Base-by-base conservation (phyloP, 257 asterid species). In the Solanum peruvianum region DNA sequence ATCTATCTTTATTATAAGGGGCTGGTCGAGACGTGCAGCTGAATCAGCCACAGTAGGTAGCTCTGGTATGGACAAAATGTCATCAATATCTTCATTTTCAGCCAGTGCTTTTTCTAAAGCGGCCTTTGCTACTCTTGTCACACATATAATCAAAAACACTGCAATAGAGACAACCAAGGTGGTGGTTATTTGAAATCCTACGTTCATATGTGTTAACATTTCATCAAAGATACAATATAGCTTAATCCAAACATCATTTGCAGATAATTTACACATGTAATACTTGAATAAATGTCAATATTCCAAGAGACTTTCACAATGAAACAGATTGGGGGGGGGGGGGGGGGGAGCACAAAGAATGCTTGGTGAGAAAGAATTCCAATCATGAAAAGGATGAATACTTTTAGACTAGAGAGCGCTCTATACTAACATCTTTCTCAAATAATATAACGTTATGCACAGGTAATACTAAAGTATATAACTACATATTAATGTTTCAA, bases 1-100 rank as follows among this genome's bases (percentile, higher is more conserved):
- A 86, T 95, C 98, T 16, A 97, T 94, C 93, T 92, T 91, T 85
- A 94, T 88, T 87, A 97, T 90, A 88, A 96, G 94, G 0, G 99
- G 98, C 88, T 97, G 94, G 83, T 91, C 90, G 86, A 96, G 96
- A 89, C 88, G 87, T 82, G 41, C 86, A 86, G 91, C 49, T 62
- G 96, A 47, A 86, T 82, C 85, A 16, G 49, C 87, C 29, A 73
- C 87, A 18, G 87, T n/a, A 27, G 85, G 88, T 67, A 88, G 71
- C 37, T 81, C 71, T 6, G 88, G 85, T 11, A 87, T 82, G 52
- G 66, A 47, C 47, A 85, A n/a, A 25, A 82, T 49, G 76, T 66
- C 87, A 9, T 89, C 91, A 12, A 86, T n/a, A n/a, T 88, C 88
- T 11, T 88, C 90, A 42, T 82, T 88, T 86, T 88, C 90, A 13